Conservation (phyloP, 2,329 filamentous ascomycete genomes). For the Parastagonospora avenae region DNA sequence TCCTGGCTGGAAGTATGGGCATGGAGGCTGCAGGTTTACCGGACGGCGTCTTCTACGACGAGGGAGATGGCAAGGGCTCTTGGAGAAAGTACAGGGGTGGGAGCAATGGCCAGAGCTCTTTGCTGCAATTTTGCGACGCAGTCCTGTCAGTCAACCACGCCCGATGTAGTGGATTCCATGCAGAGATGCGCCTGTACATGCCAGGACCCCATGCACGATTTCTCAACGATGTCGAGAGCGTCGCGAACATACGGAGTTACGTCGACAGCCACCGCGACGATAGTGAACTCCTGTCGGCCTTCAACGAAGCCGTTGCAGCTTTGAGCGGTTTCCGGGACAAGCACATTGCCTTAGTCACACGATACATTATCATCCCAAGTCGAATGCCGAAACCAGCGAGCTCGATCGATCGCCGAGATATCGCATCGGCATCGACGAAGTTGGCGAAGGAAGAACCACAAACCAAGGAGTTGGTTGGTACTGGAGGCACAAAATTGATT, state of each 20-base stretch:
- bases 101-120: conserved; percentile 61
- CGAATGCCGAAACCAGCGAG: conserved; percentile 29
- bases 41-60: conserved; percentile 59
- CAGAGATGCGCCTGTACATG: conserved; percentile 62
- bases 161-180: conserved; percentile 39
- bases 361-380: conserved; percentile 58
- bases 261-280: conserved; percentile 44
- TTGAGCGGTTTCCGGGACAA: conserved; percentile 56
- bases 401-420: conserved; percentile 40
- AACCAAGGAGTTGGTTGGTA: conserved; percentile 52
- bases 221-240: conserved; percentile 51
- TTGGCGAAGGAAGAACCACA: conserved; percentile 37
- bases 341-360: conserved; percentile 59
- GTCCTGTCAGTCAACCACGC: conserved; percentile 57
- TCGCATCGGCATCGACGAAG: conserved; percentile 54
- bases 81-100: conserved; percentile 60
- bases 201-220: conserved; percentile 59
- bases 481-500: conserved; percentile 59
- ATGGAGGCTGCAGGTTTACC: conserved; percentile 59
- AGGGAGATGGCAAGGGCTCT: conserved; percentile 53
- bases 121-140: conserved; percentile 61
- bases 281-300: conserved; percentile 48
- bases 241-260: conserved; percentile 54
- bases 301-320: conserved; percentile 53
- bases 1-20: conserved; percentile 59